phyloP scores from a whole-genome alignment of 352 stramenopile species.

The Phytopythium vexans region DNA sequence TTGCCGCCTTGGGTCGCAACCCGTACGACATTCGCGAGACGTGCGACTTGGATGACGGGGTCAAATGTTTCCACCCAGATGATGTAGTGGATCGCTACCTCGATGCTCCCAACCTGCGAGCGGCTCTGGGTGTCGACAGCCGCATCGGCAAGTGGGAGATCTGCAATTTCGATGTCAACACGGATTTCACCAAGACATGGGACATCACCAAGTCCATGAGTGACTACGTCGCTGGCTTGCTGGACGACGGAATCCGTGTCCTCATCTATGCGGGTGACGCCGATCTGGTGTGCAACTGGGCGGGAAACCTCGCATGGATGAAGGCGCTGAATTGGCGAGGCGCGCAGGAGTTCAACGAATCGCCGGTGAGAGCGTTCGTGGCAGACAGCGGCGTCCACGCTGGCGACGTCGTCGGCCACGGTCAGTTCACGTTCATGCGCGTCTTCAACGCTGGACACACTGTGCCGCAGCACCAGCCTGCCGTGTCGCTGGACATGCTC shows the following conservation, averaged over 20 bases:
- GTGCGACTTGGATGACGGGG: constrained; percentile 21
- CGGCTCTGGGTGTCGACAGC: constrained; percentile 51
- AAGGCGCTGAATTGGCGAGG: constrained; percentile 27
- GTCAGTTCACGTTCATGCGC: constrained; percentile 42
- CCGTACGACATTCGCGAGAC: constrained; percentile 54
- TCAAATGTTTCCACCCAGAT: constrained; percentile 36
- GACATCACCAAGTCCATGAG: constrained; percentile 18
- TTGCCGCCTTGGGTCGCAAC: constrained; percentile 26
- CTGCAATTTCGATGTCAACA: constrained; percentile 20
- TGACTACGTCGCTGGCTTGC: constrained; percentile 14
- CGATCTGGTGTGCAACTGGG: constrained; percentile 43
- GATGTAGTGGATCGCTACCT: constrained; percentile 56
- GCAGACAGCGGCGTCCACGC: constrained; percentile 3
- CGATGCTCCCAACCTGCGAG: constrained; percentile 44
- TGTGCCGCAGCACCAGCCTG: constrained; percentile 46
- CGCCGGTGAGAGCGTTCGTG: constrained; percentile 7
- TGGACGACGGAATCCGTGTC: constrained; percentile 17
- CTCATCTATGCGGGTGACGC: constrained; percentile 28
- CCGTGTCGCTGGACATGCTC: constrained; percentile 47
- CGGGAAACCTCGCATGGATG: constrained; percentile 31
- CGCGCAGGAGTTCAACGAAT: constrained; percentile 20
- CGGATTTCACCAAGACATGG: constrained; percentile 42
- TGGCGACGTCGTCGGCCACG: constrained; percentile 23
- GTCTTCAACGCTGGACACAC: constrained; percentile 51
- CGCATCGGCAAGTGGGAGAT: constrained; percentile 6